These are phyloP conservation scores for Monilinia fructicola DNA, from an alignment of 2,329 filamentous ascomycete genomes.

Conservation along the genomic window DNA sequence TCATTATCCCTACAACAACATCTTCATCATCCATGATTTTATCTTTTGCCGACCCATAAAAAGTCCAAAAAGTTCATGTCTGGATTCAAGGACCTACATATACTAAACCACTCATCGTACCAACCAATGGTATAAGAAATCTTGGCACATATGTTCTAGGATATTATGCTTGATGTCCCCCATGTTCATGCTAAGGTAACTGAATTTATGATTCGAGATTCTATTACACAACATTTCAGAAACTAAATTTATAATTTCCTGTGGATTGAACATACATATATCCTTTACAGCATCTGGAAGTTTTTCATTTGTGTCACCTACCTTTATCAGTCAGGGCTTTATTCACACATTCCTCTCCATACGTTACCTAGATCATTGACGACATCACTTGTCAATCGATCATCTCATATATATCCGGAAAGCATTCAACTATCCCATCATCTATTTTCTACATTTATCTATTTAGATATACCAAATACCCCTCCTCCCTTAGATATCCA, in stretches of 20 bases:
- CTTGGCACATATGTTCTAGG: constrained; percentile 16
- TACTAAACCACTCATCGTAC: constrained; percentile 6
- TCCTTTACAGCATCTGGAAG: neutral
- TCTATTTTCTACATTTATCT: neutral
- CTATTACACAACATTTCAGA: constrained; percentile 18
- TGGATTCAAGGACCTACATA: constrained; percentile 1
- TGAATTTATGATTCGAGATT: constrained; percentile 11
- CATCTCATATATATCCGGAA: neutral
- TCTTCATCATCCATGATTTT: neutral
- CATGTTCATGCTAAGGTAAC: constrained; percentile 14
- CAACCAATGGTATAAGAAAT: constrained; percentile 5
- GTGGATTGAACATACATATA: constrained; percentile 6
- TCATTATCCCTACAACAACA: constrained; percentile 13
- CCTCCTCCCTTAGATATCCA: neutral
- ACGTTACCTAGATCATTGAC: neutral
- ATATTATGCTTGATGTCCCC: constrained; percentile 7
- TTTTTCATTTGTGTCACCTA: neutral
- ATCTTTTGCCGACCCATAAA: constrained; percentile 8
- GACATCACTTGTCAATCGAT: neutral
- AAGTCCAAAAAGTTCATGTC: constrained; percentile 2
- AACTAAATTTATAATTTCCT: neutral
- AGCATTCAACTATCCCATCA: neutral
- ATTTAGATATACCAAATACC: constrained; percentile 1
- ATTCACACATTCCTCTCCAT: neutral
- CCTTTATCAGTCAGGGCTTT: constrained; percentile 5